Evolutionary conservation across 345 rosid species (phyloP), one percentile per base, ranked within the genome.

Genomic region (Lepidium didymum): DNA sequence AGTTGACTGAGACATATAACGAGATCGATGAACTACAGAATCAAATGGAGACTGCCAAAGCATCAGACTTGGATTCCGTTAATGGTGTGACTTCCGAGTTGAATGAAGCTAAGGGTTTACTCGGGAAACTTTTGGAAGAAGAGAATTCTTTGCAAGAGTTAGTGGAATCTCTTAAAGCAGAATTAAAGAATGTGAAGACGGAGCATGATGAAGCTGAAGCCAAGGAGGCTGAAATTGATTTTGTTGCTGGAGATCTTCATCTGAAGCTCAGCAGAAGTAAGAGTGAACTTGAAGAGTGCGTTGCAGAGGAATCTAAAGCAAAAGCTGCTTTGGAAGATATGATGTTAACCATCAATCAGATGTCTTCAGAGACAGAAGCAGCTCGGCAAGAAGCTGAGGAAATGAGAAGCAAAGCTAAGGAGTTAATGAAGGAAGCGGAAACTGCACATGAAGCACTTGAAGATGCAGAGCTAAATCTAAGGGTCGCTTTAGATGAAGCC

Each of bases 151-250:
- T 90, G 79, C 77, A 71, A 55, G 80, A 60, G 59, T 77, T 81
- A 79, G 75, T 86, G 81, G 92, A 87, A 56, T 81, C 95, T 67
- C 92, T 90, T 29, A 86, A 83, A 81, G 56, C 64, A 74, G 87
- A 90, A 76, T 51, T 93, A 41, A 87, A 86, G 73, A 88, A 75
- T 70, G 87, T 90, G 77, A 90, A 88, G 85, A 79, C 62, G 49
- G 90, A 88, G 71, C 89, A 85, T 60, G 25, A 77, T 21, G 95
- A 86, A 72, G 81, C 85, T 78, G 86, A 78, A 80, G 85, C 83
- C 56, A 85, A 87, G 80, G 97, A 93, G 74, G 83, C 88, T 10
- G 96, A 88, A 79, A 87, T 90, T 6, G 97, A 93, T 73, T 75
- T 92, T 10, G 44, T 85, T 66, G 89, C 92, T 68, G 98, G 92